Conservation (phyloP, 495 filamentous ascomycete species). For the Sabuloglossum arenarium region DNA sequence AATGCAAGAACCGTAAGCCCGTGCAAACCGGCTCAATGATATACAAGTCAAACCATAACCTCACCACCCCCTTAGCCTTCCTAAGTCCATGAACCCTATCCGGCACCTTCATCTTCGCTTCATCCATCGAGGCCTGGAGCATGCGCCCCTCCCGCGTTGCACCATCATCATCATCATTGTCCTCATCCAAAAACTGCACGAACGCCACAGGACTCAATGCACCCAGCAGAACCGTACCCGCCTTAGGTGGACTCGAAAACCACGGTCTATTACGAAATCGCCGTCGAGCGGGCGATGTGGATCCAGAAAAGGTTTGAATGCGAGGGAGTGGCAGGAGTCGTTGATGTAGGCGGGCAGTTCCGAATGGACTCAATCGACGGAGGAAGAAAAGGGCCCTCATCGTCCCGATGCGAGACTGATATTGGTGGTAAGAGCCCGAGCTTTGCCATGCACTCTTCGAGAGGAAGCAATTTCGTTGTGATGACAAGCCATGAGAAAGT, state of each 20-base stretch:
- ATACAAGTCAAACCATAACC: slow-evolving; percentile 46
- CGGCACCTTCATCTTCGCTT: slow-evolving; percentile 37
- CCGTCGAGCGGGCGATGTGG: neutral
- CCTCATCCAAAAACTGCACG: slow-evolving; percentile 45
- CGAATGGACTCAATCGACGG: neutral
- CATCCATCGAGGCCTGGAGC: slow-evolving; percentile 58
- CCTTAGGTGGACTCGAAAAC: neutral
- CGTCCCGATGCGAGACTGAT: neutral
- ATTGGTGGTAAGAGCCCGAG: neutral
- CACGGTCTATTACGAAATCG: neutral
- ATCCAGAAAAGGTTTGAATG: neutral
- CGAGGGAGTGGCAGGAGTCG: neutral
- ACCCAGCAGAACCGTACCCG: neutral
- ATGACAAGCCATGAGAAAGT: too few relatives aligned
- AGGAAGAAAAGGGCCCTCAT: neutral
- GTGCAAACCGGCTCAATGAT: slow-evolving; percentile 78
- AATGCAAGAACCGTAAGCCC: slow-evolving; percentile 62
- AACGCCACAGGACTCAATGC: slow-evolving; percentile 47
- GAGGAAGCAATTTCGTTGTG: too few relatives aligned
- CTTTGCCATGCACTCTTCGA: neutral
- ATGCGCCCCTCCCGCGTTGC: slow-evolving; percentile 66
- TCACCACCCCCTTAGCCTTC: slow-evolving; percentile 29
- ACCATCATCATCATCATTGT: slow-evolving; percentile 28
- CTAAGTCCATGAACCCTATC: slow-evolving; percentile 35
- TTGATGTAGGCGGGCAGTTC: neutral